Percentiles rank a stretch among this genome's conserved stretches.
Evolutionary conservation across 2,329 filamentous ascomycete genomes (phyloP).

Genomic region (Clonostachys rosea): DNA sequence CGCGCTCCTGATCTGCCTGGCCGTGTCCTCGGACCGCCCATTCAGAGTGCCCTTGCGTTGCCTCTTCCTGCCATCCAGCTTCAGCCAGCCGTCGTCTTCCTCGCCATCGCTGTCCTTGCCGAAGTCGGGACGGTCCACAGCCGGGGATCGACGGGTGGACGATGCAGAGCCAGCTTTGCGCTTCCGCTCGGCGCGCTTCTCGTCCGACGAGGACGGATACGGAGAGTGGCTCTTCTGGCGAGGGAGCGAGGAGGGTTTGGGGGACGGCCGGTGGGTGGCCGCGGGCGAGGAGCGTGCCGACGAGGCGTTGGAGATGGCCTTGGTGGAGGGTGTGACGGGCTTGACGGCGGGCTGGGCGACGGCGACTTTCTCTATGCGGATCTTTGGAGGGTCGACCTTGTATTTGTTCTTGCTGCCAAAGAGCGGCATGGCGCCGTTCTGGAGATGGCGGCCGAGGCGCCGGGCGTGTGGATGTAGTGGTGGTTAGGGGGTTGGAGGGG

Average conservation of each 20-base stretch:
- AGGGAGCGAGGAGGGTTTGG: constrained; percentile 21
- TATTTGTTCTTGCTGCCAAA: constrained; percentile 40
- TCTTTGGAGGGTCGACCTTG: constrained; percentile 43
- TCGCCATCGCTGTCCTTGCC: constrained; percentile 46
- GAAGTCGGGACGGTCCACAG: constrained; percentile 42
- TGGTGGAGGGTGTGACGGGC: constrained; percentile 19
- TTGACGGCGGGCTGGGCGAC: constrained; percentile 24
- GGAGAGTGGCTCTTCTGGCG: constrained; percentile 35
- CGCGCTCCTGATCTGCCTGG: constrained; percentile 38
- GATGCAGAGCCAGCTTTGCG: constrained; percentile 35
- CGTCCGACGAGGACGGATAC: constrained; percentile 32
- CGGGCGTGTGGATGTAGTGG: too few species aligned
- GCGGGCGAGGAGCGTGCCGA: constrained; percentile 22
- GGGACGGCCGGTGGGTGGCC: constrained; percentile 29
- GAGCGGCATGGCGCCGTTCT: constrained; percentile 16
- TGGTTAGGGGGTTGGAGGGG: too few species aligned
- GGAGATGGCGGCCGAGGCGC: too few species aligned
- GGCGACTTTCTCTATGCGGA: constrained; percentile 49
- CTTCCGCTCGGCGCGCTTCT: constrained; percentile 35
- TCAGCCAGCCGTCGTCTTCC: constrained; percentile 49
- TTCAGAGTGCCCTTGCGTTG: constrained; percentile 35
- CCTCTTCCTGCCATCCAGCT: constrained; percentile 42
- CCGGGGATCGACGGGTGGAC: constrained; percentile 32
- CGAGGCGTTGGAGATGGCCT: constrained; percentile 15
- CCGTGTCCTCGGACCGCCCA: constrained; percentile 36